These are phyloP conservation scores for Leptographium galeiforme DNA, from an alignment of 2,329 filamentous ascomycete genomes.

Conservation along the genomic window DNA sequence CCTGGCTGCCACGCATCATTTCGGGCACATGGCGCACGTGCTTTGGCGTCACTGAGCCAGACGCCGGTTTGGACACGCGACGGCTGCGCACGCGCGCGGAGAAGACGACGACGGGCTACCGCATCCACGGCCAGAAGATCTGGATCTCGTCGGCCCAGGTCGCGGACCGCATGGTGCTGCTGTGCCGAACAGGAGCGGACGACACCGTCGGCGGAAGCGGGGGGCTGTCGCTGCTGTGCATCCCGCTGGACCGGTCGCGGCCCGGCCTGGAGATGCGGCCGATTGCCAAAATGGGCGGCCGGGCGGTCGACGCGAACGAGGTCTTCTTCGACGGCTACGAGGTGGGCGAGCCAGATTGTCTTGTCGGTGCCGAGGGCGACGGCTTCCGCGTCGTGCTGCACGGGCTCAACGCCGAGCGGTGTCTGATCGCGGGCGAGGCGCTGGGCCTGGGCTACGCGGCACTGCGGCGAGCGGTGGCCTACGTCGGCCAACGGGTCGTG, in stretches of 20 bases:
- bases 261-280: conserved; percentile 51
- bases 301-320: conserved; percentile 73
- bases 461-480: conserved; percentile 45
- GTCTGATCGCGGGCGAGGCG: conserved; percentile 65
- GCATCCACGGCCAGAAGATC: conserved; percentile 67
- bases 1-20: conserved; percentile 57
- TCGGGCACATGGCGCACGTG: conserved; percentile 59
- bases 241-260: conserved; percentile 51
- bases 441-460: conserved; percentile 68
- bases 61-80: conserved; percentile 66
- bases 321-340: conserved; percentile 75
- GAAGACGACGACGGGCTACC: conserved; percentile 39
- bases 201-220: conserved; percentile 14
- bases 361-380: conserved; percentile 60
- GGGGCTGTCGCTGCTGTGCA: conserved; percentile 67
- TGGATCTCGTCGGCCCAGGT: conserved; percentile 84
- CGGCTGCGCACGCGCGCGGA: conserved; percentile 53
- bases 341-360: conserved; percentile 38
- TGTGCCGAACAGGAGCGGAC: conserved; percentile 47
- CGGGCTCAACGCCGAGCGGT: conserved; percentile 69
- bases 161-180: conserved; percentile 68
- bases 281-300: conserved; percentile 77
- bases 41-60: conserved; percentile 77
- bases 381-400: conserved; percentile 71
- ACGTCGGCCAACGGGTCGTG: conserved; percentile 53